Percentiles rank a stretch among this genome's conserved stretches.
These are phyloP conservation scores for Knoxia roxburghii DNA, from an alignment of 257 asterid genomes.

Conservation along the genomic window DNA sequence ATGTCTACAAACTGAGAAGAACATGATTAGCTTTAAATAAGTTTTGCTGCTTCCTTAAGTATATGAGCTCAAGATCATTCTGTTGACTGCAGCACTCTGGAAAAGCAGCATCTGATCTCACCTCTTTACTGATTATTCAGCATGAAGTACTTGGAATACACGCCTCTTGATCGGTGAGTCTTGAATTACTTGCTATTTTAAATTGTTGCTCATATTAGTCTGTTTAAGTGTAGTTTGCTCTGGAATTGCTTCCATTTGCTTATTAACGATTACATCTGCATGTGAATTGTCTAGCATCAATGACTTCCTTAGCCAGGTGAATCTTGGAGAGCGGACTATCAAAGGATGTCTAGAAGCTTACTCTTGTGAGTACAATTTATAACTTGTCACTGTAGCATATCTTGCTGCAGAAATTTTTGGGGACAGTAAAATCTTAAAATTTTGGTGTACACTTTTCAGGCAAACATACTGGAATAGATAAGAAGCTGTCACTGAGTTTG, in stretches of 20 bases:
- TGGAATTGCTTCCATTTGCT: not conserved
- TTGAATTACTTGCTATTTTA: not conserved
- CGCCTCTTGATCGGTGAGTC: conserved; percentile 71
- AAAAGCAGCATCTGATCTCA: conserved; percentile 10
- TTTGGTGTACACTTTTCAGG: conserved; percentile 41
- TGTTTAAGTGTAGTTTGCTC: not conserved
- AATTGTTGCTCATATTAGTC: too few relatives aligned
- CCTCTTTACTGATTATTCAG: conserved; percentile 18
- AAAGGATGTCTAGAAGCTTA: conserved; percentile 88
- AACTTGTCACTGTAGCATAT: conserved; percentile 3
- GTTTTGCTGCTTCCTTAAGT: not conserved
- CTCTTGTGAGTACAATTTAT: conserved; percentile 64
- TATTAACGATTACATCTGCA: not conserved
- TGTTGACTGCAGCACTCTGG: conserved; percentile 11
- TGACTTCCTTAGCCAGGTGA: conserved; percentile 67
- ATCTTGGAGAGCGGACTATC: conserved; percentile 89
- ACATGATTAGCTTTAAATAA: not conserved
- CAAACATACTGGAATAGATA: conserved; percentile 85
- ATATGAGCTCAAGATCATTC: not conserved
- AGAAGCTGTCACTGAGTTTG: conserved; percentile 86
- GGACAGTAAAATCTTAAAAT: not conserved
- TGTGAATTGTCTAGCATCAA: conserved; percentile 48
- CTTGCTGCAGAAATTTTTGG: conserved; percentile 2
- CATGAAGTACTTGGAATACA: conserved; percentile 89
- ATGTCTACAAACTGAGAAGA: too few relatives aligned